Conservation (phyloP, 768 basidiomycete genomes). For the Baorangia bicolor region DNA sequence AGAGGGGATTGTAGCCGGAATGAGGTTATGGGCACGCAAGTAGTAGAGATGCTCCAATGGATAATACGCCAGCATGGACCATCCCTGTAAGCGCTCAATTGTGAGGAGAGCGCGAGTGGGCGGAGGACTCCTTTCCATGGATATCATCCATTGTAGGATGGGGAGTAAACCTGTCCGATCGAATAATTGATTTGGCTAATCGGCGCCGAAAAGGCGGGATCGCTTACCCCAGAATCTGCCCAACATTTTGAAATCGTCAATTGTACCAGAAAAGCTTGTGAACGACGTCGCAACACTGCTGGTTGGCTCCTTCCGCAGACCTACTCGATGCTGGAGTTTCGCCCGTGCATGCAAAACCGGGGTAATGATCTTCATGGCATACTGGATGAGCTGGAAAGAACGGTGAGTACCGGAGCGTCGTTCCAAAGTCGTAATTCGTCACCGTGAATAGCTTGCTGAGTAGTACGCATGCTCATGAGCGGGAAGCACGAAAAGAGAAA, state of each 20-base stretch:
- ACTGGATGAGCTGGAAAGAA: constrained; percentile 62
- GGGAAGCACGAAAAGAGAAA: constrained; percentile 4
- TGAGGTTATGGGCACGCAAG: constrained; percentile 56
- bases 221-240: constrained; percentile 80
- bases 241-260: constrained; percentile 69
- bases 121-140: constrained; percentile 68
- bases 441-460: constrained; percentile 77
- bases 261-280: constrained; percentile 50
- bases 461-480: constrained; percentile 8
- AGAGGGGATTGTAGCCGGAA: constrained; percentile 55
- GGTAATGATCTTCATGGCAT: constrained; percentile 65
- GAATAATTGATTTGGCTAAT: not conserved
- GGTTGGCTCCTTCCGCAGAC: constrained; percentile 50
- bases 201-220: not conserved
- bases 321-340: constrained; percentile 63
- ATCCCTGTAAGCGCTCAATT: constrained; percentile 75
- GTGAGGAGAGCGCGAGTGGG: constrained; percentile 69
- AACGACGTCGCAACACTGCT: constrained; percentile 56
- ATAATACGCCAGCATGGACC: constrained; percentile 76
- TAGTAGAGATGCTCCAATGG: constrained; percentile 78
- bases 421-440: not conserved
- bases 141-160: constrained; percentile 77
- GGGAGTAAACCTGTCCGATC: constrained; percentile 61
- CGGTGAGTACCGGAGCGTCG: not conserved
- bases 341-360: constrained; percentile 69